Conservation (phyloP, 2,329 filamentous ascomycete genomes). For the Colletotrichum sp. region DNA sequence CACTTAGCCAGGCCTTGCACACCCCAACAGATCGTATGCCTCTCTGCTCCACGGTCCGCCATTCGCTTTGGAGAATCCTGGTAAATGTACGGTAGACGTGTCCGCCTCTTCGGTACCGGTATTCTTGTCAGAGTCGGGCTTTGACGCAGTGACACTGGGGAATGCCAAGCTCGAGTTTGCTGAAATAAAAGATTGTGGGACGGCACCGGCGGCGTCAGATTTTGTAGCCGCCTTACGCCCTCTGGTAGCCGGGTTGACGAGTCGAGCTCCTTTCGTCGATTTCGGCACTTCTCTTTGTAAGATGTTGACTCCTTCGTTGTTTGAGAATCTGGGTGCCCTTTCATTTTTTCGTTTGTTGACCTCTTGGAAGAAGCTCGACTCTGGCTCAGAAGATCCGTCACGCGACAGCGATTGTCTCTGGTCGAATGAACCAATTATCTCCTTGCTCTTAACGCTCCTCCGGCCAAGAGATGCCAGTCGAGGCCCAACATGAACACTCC, state of each 20-base stretch:
- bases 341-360: background rate
- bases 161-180: background rate
- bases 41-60: conserved; percentile 73
- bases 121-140: background rate
- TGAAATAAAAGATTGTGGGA: conserved; percentile 47
- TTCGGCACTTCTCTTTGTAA: background rate
- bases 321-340: background rate
- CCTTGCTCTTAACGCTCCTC: conserved; percentile 50
- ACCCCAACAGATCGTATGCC: conserved; percentile 69
- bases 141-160: background rate
- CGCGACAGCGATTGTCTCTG: background rate
- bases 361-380: background rate
- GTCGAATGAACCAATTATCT: conserved; percentile 46
- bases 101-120: background rate
- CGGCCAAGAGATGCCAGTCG: conserved; percentile 43
- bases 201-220: conserved; percentile 54
- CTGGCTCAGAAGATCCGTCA: background rate
- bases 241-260: conserved; percentile 53
- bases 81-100: conserved; percentile 28
- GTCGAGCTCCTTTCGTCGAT: background rate
- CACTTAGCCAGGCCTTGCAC: conserved; percentile 52
- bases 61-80: conserved; percentile 54
- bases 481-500: conserved; percentile 26
- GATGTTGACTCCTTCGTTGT: background rate
- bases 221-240: conserved; percentile 58